Evolutionary conservation across 768 basidiomycete genomes (phyloP).

Genomic region (Tricholoma saponaceum): DNA sequence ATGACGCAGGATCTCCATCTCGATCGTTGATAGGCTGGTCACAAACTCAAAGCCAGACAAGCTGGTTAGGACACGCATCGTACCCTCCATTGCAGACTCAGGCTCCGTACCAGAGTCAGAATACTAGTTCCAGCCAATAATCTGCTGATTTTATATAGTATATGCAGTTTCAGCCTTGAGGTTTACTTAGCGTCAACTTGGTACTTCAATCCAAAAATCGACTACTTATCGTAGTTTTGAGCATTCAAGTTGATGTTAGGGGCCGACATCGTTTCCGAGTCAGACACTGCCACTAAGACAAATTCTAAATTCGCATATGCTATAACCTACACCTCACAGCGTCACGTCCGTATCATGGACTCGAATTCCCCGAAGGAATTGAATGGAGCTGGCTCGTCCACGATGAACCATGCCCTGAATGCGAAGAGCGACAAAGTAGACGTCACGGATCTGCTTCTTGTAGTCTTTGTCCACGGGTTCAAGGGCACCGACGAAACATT

Average conservation of each 20-base stretch:
- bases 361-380: neutral
- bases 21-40: slow-evolving; percentile 15
- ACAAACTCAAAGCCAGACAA: slow-evolving; percentile 14
- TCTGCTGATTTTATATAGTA: neutral
- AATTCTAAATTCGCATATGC: neutral
- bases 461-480: slow-evolving; percentile 81
- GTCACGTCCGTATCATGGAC: neutral
- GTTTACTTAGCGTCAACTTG: too few relatives aligned
- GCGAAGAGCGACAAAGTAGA: neutral
- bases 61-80: slow-evolving; percentile 21
- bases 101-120: slow-evolving; percentile 51
- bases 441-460: slow-evolving; percentile 47
- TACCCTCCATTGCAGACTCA: slow-evolving; percentile 46
- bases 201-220: too few relatives aligned
- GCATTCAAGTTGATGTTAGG: too few relatives aligned
- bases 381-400: neutral
- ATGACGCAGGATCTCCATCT: slow-evolving; percentile 2
- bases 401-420: neutral
- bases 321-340: neutral
- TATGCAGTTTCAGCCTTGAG: neutral
- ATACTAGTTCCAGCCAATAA: slow-evolving; percentile 22
- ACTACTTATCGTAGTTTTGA: too few relatives aligned
- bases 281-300: too few relatives aligned
- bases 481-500: slow-evolving; percentile 67
- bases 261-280: too few relatives aligned